Conservation (phyloP, 73 alveolate genomes). For the Effrenium voratum region DNA sequence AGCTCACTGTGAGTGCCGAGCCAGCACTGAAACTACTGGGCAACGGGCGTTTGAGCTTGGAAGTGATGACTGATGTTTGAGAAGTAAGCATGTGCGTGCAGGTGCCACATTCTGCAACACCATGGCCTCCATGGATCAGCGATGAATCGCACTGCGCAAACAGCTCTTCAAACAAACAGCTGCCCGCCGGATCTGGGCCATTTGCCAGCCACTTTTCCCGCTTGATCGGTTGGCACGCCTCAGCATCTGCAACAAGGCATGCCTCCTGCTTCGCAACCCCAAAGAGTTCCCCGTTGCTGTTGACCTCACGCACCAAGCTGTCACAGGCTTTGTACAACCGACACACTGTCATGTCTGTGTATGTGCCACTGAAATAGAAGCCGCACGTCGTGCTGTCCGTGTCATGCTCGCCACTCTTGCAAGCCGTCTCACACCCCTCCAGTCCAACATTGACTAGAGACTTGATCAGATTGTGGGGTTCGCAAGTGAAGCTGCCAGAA, state of each 20-base stretch:
- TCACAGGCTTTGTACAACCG: slow-evolving; percentile 24
- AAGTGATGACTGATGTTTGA: background rate
- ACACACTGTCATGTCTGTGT: slow-evolving; percentile 28
- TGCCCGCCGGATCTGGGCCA: background rate
- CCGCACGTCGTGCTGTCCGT: background rate
- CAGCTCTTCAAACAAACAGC: slow-evolving; percentile 22
- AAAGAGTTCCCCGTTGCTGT: slow-evolving; percentile 41
- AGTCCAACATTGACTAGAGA: background rate
- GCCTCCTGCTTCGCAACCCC: background rate
- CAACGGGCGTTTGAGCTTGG: slow-evolving; percentile 46
- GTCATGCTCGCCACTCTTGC: slow-evolving; percentile 20
- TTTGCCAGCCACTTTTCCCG: slow-evolving; percentile 45
- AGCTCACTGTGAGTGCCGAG: background rate
- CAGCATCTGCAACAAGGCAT: background rate
- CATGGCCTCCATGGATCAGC: slow-evolving; percentile 27
- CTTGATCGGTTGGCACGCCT: slow-evolving; percentile 5
- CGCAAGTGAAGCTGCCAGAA: slow-evolving; percentile 25
- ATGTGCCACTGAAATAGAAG: slow-evolving; percentile 37
- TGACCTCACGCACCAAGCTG: slow-evolving; percentile 35
- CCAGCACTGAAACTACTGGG: background rate
- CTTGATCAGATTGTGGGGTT: background rate
- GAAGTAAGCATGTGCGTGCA: background rate
- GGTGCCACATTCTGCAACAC: slow-evolving; percentile 1
- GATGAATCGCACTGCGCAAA: slow-evolving; percentile 14
- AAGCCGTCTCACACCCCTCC: slow-evolving; percentile 38